A percentile compares a stretch with the other conserved stretches of the same genome.
Evolutionary conservation across 2,329 filamentous ascomycete genomes (phyloP).

Genomic region (Oidium heveae): DNA sequence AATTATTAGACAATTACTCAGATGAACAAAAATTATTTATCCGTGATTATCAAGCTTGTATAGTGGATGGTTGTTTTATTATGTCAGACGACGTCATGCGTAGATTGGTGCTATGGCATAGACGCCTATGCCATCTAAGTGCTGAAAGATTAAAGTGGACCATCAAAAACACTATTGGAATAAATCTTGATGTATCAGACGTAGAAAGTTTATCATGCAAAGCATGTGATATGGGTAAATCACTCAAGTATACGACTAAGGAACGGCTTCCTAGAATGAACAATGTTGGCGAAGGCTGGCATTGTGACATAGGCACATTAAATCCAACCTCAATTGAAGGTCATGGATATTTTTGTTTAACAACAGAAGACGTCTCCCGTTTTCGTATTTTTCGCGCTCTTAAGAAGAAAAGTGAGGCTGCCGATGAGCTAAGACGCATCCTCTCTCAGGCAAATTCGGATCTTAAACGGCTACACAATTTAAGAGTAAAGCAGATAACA

Average conservation of each 20-base stretch:
- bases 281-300: background rate
- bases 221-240: too few species aligned
- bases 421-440: background rate
- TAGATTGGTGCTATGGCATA: background rate
- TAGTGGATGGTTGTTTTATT: background rate
- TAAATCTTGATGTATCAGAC: background rate
- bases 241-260: background rate
- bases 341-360: background rate
- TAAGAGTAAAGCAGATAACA: background rate
- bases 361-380: background rate
- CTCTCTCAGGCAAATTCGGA: background rate
- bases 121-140: background rate
- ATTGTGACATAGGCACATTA: background rate
- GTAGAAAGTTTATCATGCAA: background rate
- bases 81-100: slow-evolving; percentile 1
- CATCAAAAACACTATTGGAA: background rate
- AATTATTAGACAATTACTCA: background rate
- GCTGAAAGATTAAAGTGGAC: background rate
- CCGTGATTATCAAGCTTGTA: background rate
- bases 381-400: background rate
- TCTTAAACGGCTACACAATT: background rate
- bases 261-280: background rate
- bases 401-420: background rate
- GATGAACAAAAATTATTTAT: background rate
- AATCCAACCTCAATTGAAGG: background rate